phyloP scores from a whole-genome alignment of 192 early-diverging fungal genomes.

The Backusella tuberculispora region DNA sequence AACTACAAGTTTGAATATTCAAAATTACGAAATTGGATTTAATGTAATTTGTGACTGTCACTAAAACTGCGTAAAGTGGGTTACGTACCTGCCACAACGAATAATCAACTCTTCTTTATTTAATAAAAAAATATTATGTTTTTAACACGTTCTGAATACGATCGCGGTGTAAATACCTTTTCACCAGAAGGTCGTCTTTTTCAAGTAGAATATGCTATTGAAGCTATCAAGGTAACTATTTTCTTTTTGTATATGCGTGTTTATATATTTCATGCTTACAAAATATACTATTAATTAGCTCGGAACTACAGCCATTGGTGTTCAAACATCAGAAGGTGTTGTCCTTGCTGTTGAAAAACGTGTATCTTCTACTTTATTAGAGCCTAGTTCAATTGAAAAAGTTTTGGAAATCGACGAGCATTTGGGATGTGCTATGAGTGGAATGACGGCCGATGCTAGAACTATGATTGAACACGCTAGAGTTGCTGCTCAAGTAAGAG shows the following conservation, averaged over 20 bases:
- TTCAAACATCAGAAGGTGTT: constrained; percentile 93
- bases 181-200: constrained; percentile 99
- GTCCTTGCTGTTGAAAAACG: constrained; percentile 98
- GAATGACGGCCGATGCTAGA: constrained; percentile 93
- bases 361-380: constrained; percentile 90
- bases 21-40: neutral
- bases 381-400: constrained; percentile 96
- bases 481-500: constrained; percentile 85
- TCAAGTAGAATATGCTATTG: constrained; percentile 99
- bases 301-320: constrained; percentile 96
- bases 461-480: constrained; percentile 99
- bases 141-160: constrained; percentile 92
- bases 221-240: constrained; percentile 92
- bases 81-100: constrained; percentile 17
- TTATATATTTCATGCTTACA: neutral
- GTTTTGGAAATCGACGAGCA: constrained; percentile 96
- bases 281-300: constrained; percentile 47
- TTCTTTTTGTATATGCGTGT: neutral
- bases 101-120: neutral
- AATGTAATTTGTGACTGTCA: neutral
- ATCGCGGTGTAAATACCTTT: constrained; percentile 99
- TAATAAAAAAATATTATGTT: constrained; percentile 49
- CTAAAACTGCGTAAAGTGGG: neutral
- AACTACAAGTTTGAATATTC: neutral
- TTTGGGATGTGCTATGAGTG: constrained; percentile 97